phyloP scores from a whole-genome alignment of 148 eudicot species.

The Fagopyrum homotropicum region DNA sequence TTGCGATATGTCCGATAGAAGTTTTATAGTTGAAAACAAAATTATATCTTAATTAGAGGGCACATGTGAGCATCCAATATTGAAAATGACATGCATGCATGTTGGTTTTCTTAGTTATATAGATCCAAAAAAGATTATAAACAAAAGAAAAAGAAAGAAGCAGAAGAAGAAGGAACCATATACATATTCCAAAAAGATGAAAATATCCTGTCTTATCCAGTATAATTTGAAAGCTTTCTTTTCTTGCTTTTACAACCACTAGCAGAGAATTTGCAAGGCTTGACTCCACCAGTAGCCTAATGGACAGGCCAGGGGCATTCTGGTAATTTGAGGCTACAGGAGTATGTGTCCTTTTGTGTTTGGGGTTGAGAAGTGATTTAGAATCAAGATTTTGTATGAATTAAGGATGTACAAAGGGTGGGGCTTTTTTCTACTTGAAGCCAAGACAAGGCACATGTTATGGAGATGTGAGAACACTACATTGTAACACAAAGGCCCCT shows the following conservation, averaged over 20 bases:
- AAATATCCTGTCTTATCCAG: slow-evolving; percentile 9
- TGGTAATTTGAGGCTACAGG: neutral
- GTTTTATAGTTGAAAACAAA: neutral
- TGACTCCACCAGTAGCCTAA: neutral
- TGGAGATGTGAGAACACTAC: slow-evolving; percentile 3
- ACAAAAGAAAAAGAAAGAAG: neutral
- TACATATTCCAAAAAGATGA: slow-evolving; percentile 7
- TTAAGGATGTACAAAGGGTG: neutral
- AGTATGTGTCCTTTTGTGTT: neutral
- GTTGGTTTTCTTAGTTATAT: neutral
- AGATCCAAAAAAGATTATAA: neutral
- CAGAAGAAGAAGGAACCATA: neutral
- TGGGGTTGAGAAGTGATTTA: neutral
- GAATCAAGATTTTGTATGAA: neutral
- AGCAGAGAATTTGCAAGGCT: neutral
- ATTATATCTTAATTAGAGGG: neutral
- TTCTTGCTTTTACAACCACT: slow-evolving; percentile 5
- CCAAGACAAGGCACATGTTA: slow-evolving; percentile 8
- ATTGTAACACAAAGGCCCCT: neutral
- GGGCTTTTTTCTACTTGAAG: slow-evolving; percentile 2
- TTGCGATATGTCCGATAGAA: too few species aligned
- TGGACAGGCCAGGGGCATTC: neutral
- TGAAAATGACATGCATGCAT: slow-evolving; percentile 4
- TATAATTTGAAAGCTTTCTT: neutral
- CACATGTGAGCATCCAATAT: slow-evolving; percentile 6